Evolutionary conservation across 441 rosid genomes (phyloP).

Genomic region (Adansonia grandidieri): DNA sequence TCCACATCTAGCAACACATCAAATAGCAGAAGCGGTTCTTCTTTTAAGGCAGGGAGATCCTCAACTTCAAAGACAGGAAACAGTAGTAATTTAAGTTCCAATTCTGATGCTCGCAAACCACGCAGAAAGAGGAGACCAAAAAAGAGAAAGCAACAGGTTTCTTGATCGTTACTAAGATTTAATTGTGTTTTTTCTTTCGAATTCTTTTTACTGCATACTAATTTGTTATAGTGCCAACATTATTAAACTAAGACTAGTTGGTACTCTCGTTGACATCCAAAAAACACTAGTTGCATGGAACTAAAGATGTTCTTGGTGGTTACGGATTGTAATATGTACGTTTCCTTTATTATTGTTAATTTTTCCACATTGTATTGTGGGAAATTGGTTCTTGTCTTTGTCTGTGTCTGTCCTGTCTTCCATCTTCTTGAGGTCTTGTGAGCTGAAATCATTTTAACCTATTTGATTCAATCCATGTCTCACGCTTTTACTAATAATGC

Average conservation of each 20-base stretch:
- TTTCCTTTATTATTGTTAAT: not conserved
- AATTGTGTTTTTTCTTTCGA: not conserved
- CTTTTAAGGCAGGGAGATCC: conserved; percentile 52
- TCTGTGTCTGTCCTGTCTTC: not conserved
- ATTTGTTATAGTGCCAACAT: not conserved
- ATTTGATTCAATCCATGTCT: not conserved
- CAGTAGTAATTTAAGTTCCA: conserved; percentile 90
- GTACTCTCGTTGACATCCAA: no score
- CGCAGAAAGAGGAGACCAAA: conserved; percentile 93
- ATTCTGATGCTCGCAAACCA: conserved; percentile 93
- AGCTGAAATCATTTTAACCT: not conserved
- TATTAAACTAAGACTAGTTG: not conserved
- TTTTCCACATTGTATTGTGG: not conserved
- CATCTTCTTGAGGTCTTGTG: not conserved
- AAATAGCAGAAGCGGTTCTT: conserved; percentile 63
- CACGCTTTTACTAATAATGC: not conserved
- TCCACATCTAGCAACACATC: conserved; percentile 71
- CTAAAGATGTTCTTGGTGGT: not conserved
- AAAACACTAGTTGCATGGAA: not conserved
- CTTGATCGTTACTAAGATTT: conserved; percentile 17
- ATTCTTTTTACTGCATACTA: not conserved
- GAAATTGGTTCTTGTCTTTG: not conserved
- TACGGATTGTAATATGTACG: not conserved
- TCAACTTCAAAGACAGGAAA: conserved; percentile 71
- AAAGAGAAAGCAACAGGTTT: conserved; percentile 85